Evolutionary conservation across 1,284 basidiomycete genomes (phyloP).

Genomic region (Ceratobasidium sp.): DNA sequence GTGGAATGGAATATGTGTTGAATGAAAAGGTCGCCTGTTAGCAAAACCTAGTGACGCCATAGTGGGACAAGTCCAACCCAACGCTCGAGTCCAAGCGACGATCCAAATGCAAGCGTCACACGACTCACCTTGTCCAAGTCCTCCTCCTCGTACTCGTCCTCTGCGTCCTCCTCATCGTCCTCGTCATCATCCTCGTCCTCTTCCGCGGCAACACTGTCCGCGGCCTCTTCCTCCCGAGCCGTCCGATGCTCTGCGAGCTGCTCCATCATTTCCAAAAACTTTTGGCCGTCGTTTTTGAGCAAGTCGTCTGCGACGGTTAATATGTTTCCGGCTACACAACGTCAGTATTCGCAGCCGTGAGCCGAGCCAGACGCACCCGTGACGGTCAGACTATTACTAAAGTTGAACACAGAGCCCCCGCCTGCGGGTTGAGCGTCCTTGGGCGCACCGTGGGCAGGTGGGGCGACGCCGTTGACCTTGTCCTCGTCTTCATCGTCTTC

Average conservation of each 20-base stretch:
- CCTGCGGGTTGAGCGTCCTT: slow-evolving; percentile 37
- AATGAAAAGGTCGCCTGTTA: too few relatives aligned
- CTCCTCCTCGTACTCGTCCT: slow-evolving; percentile 54
- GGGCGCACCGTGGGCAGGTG: slow-evolving; percentile 21
- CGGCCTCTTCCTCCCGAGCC: slow-evolving; percentile 90
- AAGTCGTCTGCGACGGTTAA: slow-evolving; percentile 99
- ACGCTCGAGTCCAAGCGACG: too few relatives aligned
- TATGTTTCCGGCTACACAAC: slow-evolving; percentile 73
- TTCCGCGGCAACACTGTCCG: slow-evolving; percentile 68
- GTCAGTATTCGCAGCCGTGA: slow-evolving; percentile 49
- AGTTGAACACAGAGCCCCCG: slow-evolving; percentile 72
- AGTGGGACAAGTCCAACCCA: too few relatives aligned
- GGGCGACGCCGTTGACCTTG: slow-evolving; percentile 45
- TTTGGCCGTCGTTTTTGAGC: slow-evolving; percentile 96
- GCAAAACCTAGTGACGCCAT: too few relatives aligned
- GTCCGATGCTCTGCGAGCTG: slow-evolving; percentile 94
- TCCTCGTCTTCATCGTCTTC: slow-evolving; percentile 60
- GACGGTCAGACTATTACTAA: slow-evolving; percentile 80
- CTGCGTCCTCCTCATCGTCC: slow-evolving; percentile 56
- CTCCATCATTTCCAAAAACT: slow-evolving; percentile 99
- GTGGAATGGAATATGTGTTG: slow-evolving; percentile 48
- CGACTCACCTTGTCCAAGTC: slow-evolving; percentile 53
- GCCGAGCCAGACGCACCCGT: slow-evolving; percentile 64
- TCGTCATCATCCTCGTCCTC: slow-evolving; percentile 62
- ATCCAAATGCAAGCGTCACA: slow-evolving; percentile 10